Evolutionary conservation across 352 stramenopile species (phyloP).

Genomic region (Phytophthora syringae): DNA sequence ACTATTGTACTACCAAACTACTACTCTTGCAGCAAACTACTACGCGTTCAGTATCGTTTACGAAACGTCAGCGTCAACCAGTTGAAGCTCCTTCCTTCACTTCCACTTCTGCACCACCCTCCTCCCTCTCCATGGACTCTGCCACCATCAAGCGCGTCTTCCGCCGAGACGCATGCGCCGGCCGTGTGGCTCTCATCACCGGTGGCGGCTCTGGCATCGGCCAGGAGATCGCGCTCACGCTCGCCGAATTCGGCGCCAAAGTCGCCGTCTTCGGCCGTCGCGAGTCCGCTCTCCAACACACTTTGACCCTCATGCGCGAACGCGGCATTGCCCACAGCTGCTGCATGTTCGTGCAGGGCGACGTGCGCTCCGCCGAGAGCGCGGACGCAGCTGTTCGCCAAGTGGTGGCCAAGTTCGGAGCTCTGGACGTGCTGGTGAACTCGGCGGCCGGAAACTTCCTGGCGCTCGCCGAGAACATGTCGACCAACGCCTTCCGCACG

Average conservation of each 20-base stretch:
- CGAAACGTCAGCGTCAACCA: too few relatives aligned
- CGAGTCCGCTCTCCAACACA: constrained; percentile 88
- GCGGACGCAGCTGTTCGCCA: constrained; percentile 82
- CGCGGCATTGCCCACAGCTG: constrained; percentile 44
- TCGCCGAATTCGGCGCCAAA: constrained; percentile 92
- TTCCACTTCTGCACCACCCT: background rate
- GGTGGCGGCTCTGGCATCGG: constrained; percentile 95
- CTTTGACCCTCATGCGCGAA: constrained; percentile 57
- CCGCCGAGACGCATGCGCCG: constrained; percentile 53
- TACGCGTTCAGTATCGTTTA: too few relatives aligned
- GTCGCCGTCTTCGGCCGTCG: constrained; percentile 95
- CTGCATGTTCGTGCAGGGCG: constrained; percentile 62
- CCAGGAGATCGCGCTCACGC: constrained; percentile 93
- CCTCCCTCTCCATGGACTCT: constrained; percentile 54
- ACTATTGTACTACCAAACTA: too few relatives aligned
- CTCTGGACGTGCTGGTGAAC: constrained; percentile 95
- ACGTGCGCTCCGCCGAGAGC: constrained; percentile 89
- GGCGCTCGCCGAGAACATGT: constrained; percentile 83
- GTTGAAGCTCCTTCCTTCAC: constrained; percentile 7
- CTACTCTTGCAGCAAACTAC: too few relatives aligned
- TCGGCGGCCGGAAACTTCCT: constrained; percentile 96
- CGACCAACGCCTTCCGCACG: constrained; percentile 95
- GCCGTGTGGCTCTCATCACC: constrained; percentile 91
- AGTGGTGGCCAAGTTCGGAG: constrained; percentile 80
- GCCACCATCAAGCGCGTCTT: constrained; percentile 61